These are phyloP conservation scores for Usnea hakonensis DNA, from an alignment of 495 filamentous ascomycete species.

Conservation along the genomic window DNA sequence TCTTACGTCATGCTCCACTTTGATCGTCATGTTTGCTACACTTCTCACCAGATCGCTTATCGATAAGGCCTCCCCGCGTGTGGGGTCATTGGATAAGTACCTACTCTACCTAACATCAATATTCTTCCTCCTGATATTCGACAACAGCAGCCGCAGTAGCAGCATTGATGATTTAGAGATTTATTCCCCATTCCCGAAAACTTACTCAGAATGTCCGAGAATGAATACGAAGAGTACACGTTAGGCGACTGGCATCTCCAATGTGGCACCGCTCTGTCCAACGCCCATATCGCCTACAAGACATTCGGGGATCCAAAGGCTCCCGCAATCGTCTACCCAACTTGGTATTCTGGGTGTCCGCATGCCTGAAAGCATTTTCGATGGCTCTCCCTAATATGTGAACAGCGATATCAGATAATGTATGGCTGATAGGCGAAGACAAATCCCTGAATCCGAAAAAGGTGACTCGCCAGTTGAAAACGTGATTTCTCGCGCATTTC, in stretches of 20 bases:
- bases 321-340: slow-evolving; percentile 64
- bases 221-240: slow-evolving; percentile 44
- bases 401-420: slow-evolving; percentile 51
- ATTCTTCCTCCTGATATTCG: neutral
- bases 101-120: no score
- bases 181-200: neutral
- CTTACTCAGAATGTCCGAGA: slow-evolving; percentile 27
- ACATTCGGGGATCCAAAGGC: slow-evolving; percentile 54
- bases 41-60: neutral
- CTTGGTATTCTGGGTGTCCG: slow-evolving; percentile 58
- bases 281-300: slow-evolving; percentile 61
- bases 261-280: slow-evolving; percentile 45
- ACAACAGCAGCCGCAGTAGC: neutral
- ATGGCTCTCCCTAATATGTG: neutral
- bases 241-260: slow-evolving; percentile 58
- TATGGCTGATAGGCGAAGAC: slow-evolving; percentile 58
- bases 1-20: neutral
- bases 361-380: neutral
- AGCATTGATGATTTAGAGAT: neutral
- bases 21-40: neutral
- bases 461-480: neutral
- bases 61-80: neutral
- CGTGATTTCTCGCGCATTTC: neutral
- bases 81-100: neutral
- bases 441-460: slow-evolving; percentile 52